A percentile compares a stretch with the other conserved stretches of the same genome.
Conservation (phyloP, 257 asterid species). For the Nyctanthes arbortristis region DNA sequence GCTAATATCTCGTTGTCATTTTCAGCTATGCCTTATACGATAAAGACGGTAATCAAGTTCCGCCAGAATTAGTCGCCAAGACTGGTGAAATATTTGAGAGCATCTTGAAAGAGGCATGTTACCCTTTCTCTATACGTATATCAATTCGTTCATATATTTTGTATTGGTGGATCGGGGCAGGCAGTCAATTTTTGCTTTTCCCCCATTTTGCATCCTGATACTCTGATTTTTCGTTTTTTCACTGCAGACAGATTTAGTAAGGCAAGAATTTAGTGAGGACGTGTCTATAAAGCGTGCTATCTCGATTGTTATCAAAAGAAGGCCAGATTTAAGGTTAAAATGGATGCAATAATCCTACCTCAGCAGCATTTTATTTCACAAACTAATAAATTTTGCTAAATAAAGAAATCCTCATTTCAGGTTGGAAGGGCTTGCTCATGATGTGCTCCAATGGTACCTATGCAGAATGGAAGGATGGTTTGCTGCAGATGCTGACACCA, state of each 20-base stretch:
- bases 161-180: background rate
- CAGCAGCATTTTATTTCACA: background rate
- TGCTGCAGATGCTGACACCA: slow-evolving; percentile 96
- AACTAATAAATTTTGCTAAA: slow-evolving; percentile 5
- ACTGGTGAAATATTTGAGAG: slow-evolving; percentile 83
- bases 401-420: slow-evolving; percentile 34
- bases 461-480: slow-evolving; percentile 50
- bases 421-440: slow-evolving; percentile 76
- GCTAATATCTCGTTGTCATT: slow-evolving; percentile 8
- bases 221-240: no score
- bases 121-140: background rate
- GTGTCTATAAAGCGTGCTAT: slow-evolving; percentile 84
- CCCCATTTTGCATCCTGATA: no score
- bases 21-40: slow-evolving; percentile 93
- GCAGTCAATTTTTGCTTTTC: no score
- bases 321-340: slow-evolving; percentile 83
- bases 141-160: background rate
- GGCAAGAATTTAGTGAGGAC: slow-evolving; percentile 74
- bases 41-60: no score
- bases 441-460: slow-evolving; percentile 94
- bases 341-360: background rate
- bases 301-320: slow-evolving; percentile 72
- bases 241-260: slow-evolving; percentile 67
- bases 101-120: slow-evolving; percentile 78
- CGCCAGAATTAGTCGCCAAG: slow-evolving; percentile 81